Conservation (phyloP, 2,329 filamentous ascomycete genomes). For the Ceratocystis cacaofunesta region DNA sequence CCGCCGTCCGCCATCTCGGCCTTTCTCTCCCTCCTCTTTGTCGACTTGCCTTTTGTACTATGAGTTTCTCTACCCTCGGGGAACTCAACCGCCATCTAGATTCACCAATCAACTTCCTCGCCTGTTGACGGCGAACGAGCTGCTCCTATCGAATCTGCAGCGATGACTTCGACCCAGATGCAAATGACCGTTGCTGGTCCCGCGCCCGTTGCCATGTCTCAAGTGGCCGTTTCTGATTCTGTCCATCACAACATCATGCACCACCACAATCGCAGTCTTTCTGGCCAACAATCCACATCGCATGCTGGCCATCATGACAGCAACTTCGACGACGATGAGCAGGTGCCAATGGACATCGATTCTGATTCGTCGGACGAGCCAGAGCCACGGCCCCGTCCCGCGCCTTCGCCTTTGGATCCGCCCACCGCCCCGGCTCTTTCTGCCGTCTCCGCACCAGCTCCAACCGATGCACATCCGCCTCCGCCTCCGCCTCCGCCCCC, state of each 20-base stretch:
- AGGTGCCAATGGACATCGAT: conserved; percentile 14
- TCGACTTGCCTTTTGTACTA: not conserved
- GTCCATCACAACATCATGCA: not conserved
- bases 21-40: not conserved
- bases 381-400: not conserved
- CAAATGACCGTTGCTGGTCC: conserved; percentile 15
- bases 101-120: not conserved
- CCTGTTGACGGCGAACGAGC: conserved; percentile 15
- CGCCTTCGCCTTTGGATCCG: not conserved
- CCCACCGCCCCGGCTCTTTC: not conserved
- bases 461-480: not conserved
- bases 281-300: not conserved
- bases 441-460: not conserved
- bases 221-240: conserved; percentile 8
- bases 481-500: not conserved
- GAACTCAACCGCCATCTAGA: conserved; percentile 7
- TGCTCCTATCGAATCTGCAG: conserved; percentile 9
- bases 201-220: conserved; percentile 13
- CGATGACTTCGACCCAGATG: conserved; percentile 17
- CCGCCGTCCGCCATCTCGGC: no score
- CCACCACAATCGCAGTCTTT: not conserved
- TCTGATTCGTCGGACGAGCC: conserved; percentile 7
- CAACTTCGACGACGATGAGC: conserved; percentile 9
- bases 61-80: conserved; percentile 12
- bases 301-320: not conserved